phyloP scores from a whole-genome alignment of 148 eudicot genomes.

The Cornus kousa region DNA sequence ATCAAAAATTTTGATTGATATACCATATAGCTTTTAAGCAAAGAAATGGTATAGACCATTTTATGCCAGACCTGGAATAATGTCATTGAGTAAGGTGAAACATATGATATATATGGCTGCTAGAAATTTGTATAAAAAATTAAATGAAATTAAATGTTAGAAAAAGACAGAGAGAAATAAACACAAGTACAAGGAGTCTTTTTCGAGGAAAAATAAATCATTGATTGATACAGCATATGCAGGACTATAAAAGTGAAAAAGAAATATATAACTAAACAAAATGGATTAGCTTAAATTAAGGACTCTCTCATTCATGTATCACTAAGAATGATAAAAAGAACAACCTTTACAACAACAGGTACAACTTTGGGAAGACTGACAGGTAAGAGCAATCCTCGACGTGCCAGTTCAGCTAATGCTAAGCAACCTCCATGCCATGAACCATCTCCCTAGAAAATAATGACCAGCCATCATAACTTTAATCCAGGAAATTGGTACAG shows the following conservation, averaged over 20 bases:
- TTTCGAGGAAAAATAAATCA: background rate
- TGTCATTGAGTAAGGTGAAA: background rate
- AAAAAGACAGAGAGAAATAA: background rate
- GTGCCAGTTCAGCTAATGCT: slow-evolving; percentile 98
- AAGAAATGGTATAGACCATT: background rate
- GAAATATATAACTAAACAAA: background rate
- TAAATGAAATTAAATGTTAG: background rate
- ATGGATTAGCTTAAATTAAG: background rate
- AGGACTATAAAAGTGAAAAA: background rate
- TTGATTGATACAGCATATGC: background rate
- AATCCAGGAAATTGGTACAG: slow-evolving; percentile 1
- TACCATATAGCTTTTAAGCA: background rate
- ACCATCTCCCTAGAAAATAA: slow-evolving; percentile 80
- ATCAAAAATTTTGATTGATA: too few species aligned
- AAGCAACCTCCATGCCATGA: slow-evolving; percentile 99
- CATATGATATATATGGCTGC: background rate
- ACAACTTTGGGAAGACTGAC: slow-evolving; percentile 92
- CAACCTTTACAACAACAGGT: slow-evolving; percentile 85
- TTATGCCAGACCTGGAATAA: too few species aligned
- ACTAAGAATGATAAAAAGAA: slow-evolving; percentile 6
- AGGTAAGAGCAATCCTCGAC: slow-evolving; percentile 94
- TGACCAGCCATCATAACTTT: slow-evolving; percentile 6
- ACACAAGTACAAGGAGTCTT: background rate
- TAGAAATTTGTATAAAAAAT: background rate
- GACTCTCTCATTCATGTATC: background rate